Conservation (phyloP, 1,139 yeast genomes). For the Taphrina sp. region DNA sequence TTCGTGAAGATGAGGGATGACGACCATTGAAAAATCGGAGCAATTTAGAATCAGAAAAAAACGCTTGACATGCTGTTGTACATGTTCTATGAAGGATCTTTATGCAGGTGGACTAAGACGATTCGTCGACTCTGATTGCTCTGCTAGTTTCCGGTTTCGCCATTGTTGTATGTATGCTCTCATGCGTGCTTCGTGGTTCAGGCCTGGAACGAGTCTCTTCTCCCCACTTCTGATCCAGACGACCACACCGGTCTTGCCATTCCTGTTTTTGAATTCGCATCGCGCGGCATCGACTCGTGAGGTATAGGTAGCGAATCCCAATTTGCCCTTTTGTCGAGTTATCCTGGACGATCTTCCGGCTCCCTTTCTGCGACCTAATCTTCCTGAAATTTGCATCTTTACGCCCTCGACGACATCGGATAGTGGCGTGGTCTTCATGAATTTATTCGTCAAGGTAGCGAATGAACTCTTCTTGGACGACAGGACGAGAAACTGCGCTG, state of each 20-base stretch:
- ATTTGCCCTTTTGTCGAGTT: slow-evolving; percentile 28
- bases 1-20: no score
- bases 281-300: slow-evolving; percentile 30
- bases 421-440: slow-evolving; percentile 25
- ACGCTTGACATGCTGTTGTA: no score
- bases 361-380: slow-evolving; percentile 27
- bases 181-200: slow-evolving; percentile 21
- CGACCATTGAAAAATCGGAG: no score
- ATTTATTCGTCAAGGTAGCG: slow-evolving; percentile 20
- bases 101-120: no score
- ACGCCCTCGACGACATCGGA: slow-evolving; percentile 28
- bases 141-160: slow-evolving; percentile 19
- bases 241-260: slow-evolving; percentile 29
- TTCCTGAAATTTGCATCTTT: slow-evolving; percentile 29
- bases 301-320: slow-evolving; percentile 25
- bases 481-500: slow-evolving; percentile 25
- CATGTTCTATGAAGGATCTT: no score
- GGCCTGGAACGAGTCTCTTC: slow-evolving; percentile 26
- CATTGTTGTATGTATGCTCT: slow-evolving; percentile 25
- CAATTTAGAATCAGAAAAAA: no score
- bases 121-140: no score
- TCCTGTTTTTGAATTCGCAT: slow-evolving; percentile 30
- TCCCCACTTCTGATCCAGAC: slow-evolving; percentile 29
- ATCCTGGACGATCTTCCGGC: slow-evolving; percentile 29
- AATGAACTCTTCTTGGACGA: slow-evolving; percentile 28